Percentiles rank a stretch among this genome's conserved stretches.
These are phyloP conservation scores for Tetrapyrgos nigripes DNA, from an alignment of 1,284 basidiomycete species.

Conservation along the genomic window DNA sequence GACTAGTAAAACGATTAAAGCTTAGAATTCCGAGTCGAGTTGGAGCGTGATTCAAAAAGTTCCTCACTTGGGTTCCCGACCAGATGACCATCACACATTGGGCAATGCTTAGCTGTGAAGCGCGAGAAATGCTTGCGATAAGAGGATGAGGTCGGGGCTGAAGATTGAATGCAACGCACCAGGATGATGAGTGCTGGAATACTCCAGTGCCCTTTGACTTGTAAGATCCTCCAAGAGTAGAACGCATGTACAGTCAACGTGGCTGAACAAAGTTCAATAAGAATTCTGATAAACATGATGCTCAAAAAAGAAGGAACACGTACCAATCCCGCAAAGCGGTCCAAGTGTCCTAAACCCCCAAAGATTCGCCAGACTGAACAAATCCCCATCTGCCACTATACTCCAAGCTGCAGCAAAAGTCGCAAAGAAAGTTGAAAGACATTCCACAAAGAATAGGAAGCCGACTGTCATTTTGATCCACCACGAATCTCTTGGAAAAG, in stretches of 20 bases:
- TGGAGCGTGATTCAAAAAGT: background rate
- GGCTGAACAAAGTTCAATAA: too few species aligned
- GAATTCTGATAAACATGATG: background rate
- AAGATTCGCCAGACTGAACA: background rate
- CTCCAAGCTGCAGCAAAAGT: background rate
- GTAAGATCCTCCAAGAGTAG: constrained; percentile 16
- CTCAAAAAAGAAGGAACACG: background rate
- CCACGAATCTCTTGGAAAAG: background rate
- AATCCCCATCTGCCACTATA: background rate
- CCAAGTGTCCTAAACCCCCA: background rate
- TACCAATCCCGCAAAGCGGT: background rate
- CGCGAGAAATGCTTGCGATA: background rate
- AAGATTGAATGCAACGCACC: background rate
- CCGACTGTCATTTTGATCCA: background rate
- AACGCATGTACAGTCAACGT: constrained; percentile 1
- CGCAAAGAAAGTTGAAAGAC: background rate
- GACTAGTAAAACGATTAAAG: background rate
- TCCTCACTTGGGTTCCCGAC: constrained; percentile 7
- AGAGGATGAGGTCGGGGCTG: background rate
- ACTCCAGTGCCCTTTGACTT: constrained; percentile 6
- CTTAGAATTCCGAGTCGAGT: background rate
- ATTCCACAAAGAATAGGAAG: background rate
- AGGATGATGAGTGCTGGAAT: constrained; percentile 6
- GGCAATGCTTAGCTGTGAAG: background rate
- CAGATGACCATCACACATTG: constrained; percentile 14